phyloP scores from a whole-genome alignment of 768 basidiomycete species.

The Psilocybe tampanensis region DNA sequence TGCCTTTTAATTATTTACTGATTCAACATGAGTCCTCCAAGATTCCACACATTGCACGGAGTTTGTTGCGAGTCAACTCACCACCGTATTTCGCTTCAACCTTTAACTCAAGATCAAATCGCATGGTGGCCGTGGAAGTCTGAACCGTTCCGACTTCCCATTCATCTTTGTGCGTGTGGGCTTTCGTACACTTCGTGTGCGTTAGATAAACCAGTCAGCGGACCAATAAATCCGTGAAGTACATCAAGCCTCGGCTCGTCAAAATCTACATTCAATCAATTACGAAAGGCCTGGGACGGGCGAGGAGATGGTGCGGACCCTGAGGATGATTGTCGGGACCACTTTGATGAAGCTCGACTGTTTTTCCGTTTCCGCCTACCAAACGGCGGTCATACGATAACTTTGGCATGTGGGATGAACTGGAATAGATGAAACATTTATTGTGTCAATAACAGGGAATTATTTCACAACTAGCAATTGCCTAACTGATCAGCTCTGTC shows the following conservation, averaged over 20 bases:
- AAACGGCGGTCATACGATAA: constrained; percentile 1
- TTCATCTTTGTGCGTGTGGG: background rate
- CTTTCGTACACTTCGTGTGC: background rate
- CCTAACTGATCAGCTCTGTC: background rate
- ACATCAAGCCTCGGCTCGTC: constrained; percentile 13
- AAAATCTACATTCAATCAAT: background rate
- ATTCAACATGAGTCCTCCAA: background rate
- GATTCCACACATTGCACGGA: too few species aligned
- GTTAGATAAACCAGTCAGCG: background rate
- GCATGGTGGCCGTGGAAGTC: background rate
- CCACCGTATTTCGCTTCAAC: background rate
- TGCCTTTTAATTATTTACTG: background rate
- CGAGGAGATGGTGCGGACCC: background rate
- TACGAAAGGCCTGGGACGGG: background rate
- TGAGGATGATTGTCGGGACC: background rate
- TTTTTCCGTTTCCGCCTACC: background rate
- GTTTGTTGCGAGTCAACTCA: too few species aligned
- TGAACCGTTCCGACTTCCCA: too few species aligned
- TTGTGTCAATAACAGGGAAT: background rate
- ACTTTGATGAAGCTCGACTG: background rate
- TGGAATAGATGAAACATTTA: constrained; percentile 1
- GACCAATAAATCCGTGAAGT: background rate
- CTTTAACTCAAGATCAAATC: background rate
- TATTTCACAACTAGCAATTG: background rate
- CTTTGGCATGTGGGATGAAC: background rate